These are phyloP conservation scores for Zygotorulaspora danielsina DNA, from an alignment of 805 yeast species.

Conservation along the genomic window DNA sequence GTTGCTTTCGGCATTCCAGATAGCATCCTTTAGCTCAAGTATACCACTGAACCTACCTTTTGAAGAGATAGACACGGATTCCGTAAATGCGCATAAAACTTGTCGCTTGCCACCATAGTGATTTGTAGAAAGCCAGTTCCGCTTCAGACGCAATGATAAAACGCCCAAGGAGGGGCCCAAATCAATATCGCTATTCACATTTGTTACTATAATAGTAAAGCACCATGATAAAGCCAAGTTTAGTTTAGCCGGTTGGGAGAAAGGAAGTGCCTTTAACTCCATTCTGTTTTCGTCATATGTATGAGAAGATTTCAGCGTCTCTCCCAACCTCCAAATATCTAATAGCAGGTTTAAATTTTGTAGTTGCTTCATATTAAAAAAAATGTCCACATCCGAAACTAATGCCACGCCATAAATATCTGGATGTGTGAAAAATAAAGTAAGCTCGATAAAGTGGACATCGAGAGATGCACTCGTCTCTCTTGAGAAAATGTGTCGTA, in stretches of 20 bases:
- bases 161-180: conserved; percentile 82
- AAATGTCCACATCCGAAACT: conserved; percentile 53
- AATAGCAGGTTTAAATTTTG: conserved; percentile 80
- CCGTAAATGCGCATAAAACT: conserved; percentile 57
- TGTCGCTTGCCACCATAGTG: conserved; percentile 71
- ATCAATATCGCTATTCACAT: conserved; percentile 56
- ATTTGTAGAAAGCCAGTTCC: conserved; percentile 64
- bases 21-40: conserved; percentile 46
- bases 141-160: conserved; percentile 49
- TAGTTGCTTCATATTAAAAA: conserved; percentile 73
- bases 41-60: conserved; percentile 80
- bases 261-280: conserved; percentile 1
- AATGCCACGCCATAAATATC: conserved; percentile 48
- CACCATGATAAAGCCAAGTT: conserved; percentile 72
- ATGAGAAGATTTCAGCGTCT: conserved; percentile 23
- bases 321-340: conserved; percentile 73
- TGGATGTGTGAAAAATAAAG: conserved; percentile 45
- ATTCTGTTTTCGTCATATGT: conserved; percentile 8
- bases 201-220: conserved; percentile 51
- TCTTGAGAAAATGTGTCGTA: conserved; percentile 88
- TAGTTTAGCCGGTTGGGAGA: conserved; percentile 45
- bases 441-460: conserved; percentile 45
- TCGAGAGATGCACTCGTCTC: conserved; percentile 74
- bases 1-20: conserved; percentile 59
- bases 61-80: conserved; percentile 47